phyloP scores from a whole-genome alignment of 2,329 filamentous ascomycete species.

The Sporothrix euskadiensis region DNA sequence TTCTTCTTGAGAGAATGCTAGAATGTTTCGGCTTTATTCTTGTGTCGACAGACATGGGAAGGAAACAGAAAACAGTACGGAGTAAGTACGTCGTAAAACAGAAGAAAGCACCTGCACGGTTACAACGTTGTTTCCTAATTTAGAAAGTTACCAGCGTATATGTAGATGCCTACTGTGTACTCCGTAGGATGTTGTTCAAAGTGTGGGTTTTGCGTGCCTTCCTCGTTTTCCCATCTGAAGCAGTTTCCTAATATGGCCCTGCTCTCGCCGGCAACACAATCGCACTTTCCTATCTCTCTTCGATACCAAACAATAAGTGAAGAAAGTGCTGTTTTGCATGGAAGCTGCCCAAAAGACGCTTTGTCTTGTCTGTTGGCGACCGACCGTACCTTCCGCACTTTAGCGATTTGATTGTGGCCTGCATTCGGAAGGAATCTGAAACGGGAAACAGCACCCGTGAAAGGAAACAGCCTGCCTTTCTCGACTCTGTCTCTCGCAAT shows the following conservation, averaged over 20 bases:
- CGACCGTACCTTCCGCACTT: background rate
- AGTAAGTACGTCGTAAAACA: too few species aligned
- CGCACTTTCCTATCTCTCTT: background rate
- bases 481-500: too few species aligned
- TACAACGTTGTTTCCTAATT: constrained; percentile 15
- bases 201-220: background rate
- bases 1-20: background rate
- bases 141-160: background rate
- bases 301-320: background rate
- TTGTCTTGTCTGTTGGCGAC: background rate
- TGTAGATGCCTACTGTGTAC: too few species aligned
- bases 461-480: background rate
- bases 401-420: background rate
- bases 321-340: background rate
- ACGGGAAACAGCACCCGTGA: constrained; percentile 15
- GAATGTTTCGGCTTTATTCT: constrained; percentile 20
- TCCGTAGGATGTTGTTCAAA: background rate
- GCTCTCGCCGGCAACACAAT: background rate
- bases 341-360: background rate
- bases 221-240: background rate
- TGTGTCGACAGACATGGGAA: background rate
- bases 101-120: background rate
- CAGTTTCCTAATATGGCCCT: constrained; percentile 6
- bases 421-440: constrained; percentile 17
- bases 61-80: background rate